These are phyloP conservation scores for Talaromyces borbonicus DNA, from an alignment of 495 filamentous ascomycete species.

Conservation along the genomic window DNA sequence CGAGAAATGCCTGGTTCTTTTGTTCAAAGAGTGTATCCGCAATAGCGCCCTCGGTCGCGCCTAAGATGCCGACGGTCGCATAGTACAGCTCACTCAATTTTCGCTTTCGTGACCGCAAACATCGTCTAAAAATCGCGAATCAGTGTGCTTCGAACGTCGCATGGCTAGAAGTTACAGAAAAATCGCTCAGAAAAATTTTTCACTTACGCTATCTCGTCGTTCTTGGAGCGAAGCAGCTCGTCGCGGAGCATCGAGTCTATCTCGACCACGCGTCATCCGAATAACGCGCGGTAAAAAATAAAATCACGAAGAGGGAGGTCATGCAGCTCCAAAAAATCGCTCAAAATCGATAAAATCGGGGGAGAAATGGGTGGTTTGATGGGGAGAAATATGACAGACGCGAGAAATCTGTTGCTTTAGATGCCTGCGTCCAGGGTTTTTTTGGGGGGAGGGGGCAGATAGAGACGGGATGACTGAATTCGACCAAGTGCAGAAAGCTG, in stretches of 20 bases:
- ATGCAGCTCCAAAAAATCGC: slow-evolving; percentile 43
- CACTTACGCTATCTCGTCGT: slow-evolving; percentile 54
- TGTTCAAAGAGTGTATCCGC: slow-evolving; percentile 43
- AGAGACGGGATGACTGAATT: slow-evolving; percentile 11
- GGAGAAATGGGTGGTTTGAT: slow-evolving; percentile 11
- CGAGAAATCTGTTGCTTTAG: slow-evolving; percentile 30
- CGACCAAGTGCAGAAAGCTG: slow-evolving; percentile 7
- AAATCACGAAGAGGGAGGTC: slow-evolving; percentile 35
- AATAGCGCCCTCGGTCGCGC: slow-evolving; percentile 42
- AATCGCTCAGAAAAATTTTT: slow-evolving; percentile 16
- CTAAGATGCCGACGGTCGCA: slow-evolving; percentile 39
- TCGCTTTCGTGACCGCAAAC: slow-evolving; percentile 68
- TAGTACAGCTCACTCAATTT: slow-evolving; percentile 73
- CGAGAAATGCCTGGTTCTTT: slow-evolving; percentile 53
- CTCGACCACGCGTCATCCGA: slow-evolving; percentile 49
- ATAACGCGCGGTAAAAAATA: slow-evolving; percentile 43
- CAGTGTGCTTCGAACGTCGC: slow-evolving; percentile 21
- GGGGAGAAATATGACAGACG: slow-evolving; percentile 12
- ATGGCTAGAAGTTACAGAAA: slow-evolving; percentile 5
- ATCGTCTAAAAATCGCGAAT: slow-evolving; percentile 49
- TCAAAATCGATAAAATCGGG: slow-evolving; percentile 45
- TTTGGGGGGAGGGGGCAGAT: slow-evolving; percentile 11
- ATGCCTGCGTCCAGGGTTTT: slow-evolving; percentile 13
- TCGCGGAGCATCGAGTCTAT: slow-evolving; percentile 48
- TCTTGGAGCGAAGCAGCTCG: slow-evolving; percentile 47